Conservation (phyloP, 1,284 basidiomycete species). For the Ganoderma sinense region DNA sequence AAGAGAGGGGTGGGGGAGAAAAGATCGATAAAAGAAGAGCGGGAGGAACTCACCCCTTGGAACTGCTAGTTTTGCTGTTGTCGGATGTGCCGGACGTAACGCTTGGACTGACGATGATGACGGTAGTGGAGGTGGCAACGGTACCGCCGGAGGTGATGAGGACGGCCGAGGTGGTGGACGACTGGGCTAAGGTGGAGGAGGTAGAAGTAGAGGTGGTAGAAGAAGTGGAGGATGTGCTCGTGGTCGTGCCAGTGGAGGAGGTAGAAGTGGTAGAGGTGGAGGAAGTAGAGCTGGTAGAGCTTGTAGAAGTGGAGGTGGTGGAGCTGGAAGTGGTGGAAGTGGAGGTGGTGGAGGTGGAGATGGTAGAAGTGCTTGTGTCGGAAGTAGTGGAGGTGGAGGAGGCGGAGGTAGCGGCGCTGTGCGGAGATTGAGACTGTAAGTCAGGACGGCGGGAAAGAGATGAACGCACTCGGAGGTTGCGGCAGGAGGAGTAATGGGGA, state of each 20-base stretch:
- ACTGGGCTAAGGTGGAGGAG: slow-evolving; percentile 10
- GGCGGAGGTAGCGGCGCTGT: slow-evolving; percentile 15
- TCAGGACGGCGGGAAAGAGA: background rate
- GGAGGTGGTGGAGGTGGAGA: slow-evolving; percentile 5
- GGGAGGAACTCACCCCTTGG: slow-evolving; percentile 20
- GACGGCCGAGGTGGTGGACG: slow-evolving; percentile 16
- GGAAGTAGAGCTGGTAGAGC: slow-evolving; percentile 26
- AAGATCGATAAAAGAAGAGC: background rate
- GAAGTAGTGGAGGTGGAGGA: slow-evolving; percentile 13
- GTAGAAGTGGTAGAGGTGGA: slow-evolving; percentile 19
- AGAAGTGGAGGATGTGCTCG: slow-evolving; percentile 16
- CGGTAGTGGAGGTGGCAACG: slow-evolving; percentile 20
- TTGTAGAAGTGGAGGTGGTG: slow-evolving; percentile 26
- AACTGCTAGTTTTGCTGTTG: background rate
- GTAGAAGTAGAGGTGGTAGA: slow-evolving; percentile 13
- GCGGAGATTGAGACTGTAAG: background rate
- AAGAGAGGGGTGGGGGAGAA: background rate
- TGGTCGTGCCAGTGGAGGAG: slow-evolving; percentile 14
- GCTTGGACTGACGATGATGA: slow-evolving; percentile 12
- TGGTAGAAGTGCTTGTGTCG: slow-evolving; percentile 14
- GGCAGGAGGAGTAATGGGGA: background rate
- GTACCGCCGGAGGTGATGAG: slow-evolving; percentile 20
- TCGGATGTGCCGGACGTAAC: background rate
- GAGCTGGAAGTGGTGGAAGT: slow-evolving; percentile 14
- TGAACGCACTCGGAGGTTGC: background rate